Evolutionary conservation across 1,139 yeast genomes (phyloP).

Genomic region (Starmera stellimalicola): DNA sequence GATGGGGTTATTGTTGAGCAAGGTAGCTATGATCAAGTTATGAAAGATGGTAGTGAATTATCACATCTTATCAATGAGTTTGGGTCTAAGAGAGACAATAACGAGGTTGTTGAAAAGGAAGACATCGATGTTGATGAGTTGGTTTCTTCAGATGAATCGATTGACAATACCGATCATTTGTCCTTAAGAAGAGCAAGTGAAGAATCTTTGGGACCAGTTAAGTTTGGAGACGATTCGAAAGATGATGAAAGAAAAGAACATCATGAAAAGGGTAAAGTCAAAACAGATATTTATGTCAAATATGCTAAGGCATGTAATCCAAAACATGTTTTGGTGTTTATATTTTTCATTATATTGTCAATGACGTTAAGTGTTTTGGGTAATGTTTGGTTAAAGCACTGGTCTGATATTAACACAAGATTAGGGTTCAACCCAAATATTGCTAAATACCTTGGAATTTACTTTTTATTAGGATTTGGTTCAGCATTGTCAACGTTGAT

Average conservation of each 20-base stretch:
- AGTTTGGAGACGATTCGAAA: slow-evolving; percentile 34
- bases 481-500: slow-evolving; percentile 52
- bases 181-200: slow-evolving; percentile 67
- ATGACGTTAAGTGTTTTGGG: slow-evolving; percentile 56
- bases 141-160: slow-evolving; percentile 16
- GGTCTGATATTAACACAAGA: slow-evolving; percentile 84
- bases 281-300: slow-evolving; percentile 75
- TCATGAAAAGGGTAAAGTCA: slow-evolving; percentile 88
- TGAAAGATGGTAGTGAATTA: slow-evolving; percentile 45
- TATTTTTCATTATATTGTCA: slow-evolving; percentile 41
- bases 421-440: slow-evolving; percentile 66
- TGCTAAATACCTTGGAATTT: slow-evolving; percentile 61
- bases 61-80: slow-evolving; percentile 62
- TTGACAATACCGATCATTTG: slow-evolving; percentile 19
- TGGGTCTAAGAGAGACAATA: slow-evolving; percentile 38
- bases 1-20: slow-evolving; percentile 75
- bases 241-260: slow-evolving; percentile 55
- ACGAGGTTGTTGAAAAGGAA: slow-evolving; percentile 15
- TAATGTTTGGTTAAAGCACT: slow-evolving; percentile 89
- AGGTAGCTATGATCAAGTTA: slow-evolving; percentile 58
- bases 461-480: slow-evolving; percentile 64
- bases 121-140: slow-evolving; percentile 25
- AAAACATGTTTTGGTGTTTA: slow-evolving; percentile 49
- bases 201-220: slow-evolving; percentile 39
- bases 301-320: slow-evolving; percentile 88